phyloP scores from a whole-genome alignment of 306 rosid genomes.

The Carpinus viminea region DNA sequence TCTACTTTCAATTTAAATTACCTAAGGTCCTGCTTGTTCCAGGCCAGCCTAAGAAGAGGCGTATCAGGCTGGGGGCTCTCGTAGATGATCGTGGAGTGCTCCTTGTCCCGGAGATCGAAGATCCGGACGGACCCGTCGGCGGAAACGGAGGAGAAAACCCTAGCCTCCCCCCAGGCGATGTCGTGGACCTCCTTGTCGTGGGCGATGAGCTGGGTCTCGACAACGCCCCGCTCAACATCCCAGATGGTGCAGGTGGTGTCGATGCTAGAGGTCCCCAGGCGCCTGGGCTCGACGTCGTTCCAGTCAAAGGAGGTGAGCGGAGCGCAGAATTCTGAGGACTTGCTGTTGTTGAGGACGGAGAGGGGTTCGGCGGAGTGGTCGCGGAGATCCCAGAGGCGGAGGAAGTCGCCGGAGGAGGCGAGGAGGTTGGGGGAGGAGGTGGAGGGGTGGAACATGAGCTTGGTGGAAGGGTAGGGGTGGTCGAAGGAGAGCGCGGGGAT shows the following conservation, averaged over 20 bases:
- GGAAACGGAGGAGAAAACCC: conserved; percentile 90
- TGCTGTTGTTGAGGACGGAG: conserved; percentile 80
- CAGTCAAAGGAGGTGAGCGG: conserved; percentile 96
- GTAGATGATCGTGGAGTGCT: conserved; percentile 90
- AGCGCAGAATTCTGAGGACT: conserved; percentile 85
- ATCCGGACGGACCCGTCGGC: conserved; percentile 95
- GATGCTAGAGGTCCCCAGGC: conserved; percentile 88
- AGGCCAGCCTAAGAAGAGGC: conserved; percentile 85
- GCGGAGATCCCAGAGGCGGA: conserved; percentile 91
- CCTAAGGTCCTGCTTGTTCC: conserved; percentile 95
- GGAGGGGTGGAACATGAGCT: conserved; percentile 88
- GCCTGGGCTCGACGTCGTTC: conserved; percentile 82
- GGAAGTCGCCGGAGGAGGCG: conserved; percentile 95
- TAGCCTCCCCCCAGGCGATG: conserved; percentile 95
- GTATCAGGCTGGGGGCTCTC: conserved; percentile 96
- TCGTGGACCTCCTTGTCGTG: conserved; percentile 94
- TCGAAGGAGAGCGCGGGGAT: conserved; percentile 82
- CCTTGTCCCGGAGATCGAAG: conserved; percentile 85
- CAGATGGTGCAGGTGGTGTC: conserved; percentile 95
- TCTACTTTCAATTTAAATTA: conserved; percentile 14
- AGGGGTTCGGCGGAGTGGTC: conserved; percentile 63
- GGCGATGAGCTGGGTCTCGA: conserved; percentile 95
- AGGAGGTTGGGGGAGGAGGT: conserved; percentile 54
- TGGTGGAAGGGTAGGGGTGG: conserved; percentile 96
- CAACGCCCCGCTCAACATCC: conserved; percentile 80